A percentile compares a stretch with the other conserved stretches of the same genome.
These are phyloP conservation scores for Ormosia emarginata DNA, from an alignment of 306 rosid species.

Conservation along the genomic window DNA sequence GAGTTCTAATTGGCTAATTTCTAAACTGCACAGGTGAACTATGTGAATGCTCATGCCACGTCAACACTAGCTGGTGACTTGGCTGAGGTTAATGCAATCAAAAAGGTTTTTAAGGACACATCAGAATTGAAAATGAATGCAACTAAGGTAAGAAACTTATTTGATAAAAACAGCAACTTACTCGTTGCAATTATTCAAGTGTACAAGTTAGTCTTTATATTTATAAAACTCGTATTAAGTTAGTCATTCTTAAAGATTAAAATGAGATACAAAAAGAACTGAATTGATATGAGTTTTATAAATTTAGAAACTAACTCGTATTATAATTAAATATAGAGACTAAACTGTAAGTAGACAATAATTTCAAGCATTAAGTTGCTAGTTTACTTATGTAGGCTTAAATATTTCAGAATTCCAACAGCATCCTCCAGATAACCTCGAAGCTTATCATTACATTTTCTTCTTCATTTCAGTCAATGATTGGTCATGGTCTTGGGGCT, in stretches of 20 bases:
- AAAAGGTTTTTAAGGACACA: slow-evolving; percentile 58
- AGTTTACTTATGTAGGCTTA: not conserved
- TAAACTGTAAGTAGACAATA: too few species aligned
- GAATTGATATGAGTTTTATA: too few species aligned
- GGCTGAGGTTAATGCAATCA: slow-evolving; percentile 71
- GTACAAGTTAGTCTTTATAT: not conserved
- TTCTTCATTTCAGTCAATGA: slow-evolving; percentile 57
- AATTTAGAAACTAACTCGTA: too few species aligned
- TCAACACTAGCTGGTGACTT: slow-evolving; percentile 73
- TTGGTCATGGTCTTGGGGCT: slow-evolving; percentile 82
- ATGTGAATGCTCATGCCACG: slow-evolving; percentile 83
- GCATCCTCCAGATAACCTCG: not conserved
- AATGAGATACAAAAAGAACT: too few species aligned
- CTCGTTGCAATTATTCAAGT: not conserved
- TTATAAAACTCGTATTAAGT: not conserved
- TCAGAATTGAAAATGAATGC: slow-evolving; percentile 67
- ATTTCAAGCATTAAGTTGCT: too few species aligned
- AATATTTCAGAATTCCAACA: not conserved
- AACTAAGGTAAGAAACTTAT: slow-evolving; percentile 50
- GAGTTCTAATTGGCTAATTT: not conserved
- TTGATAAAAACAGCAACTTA: not conserved
- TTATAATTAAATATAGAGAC: too few species aligned
- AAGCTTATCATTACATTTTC: not conserved
- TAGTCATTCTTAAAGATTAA: too few species aligned
- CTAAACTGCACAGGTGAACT: slow-evolving; percentile 51